phyloP scores from a whole-genome alignment of 2,329 filamentous ascomycete genomes.

The Ascochyta rabiei region DNA sequence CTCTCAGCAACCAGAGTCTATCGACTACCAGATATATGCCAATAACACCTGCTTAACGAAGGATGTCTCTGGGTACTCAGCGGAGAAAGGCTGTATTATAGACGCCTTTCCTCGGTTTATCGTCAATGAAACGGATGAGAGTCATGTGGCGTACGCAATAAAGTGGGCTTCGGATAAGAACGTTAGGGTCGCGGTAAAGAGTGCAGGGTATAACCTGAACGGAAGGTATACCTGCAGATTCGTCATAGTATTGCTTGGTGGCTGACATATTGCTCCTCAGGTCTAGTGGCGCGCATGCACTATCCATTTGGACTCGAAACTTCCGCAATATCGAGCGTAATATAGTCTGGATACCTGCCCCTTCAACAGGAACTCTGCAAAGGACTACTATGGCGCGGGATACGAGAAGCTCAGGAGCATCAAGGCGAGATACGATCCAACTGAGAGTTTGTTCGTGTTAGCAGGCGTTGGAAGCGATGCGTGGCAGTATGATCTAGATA shows the following conservation, averaged over 20 bases:
- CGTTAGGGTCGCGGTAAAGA: constrained; percentile 21
- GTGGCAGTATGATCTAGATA: constrained; percentile 32
- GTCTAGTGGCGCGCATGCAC: constrained; percentile 23
- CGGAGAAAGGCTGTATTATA: constrained; percentile 33
- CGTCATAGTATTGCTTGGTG: background rate
- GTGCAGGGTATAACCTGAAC: constrained; percentile 18
- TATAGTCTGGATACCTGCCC: constrained; percentile 10
- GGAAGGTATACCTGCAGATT: constrained; percentile 1
- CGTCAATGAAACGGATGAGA: constrained; percentile 41
- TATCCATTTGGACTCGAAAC: constrained; percentile 31
- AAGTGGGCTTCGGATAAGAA: constrained; percentile 27
- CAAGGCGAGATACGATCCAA: constrained; percentile 22
- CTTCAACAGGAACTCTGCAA: constrained; percentile 15
- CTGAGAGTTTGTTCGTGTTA: constrained; percentile 28
- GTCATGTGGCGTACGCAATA: constrained; percentile 36
- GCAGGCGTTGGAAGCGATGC: constrained; percentile 27
- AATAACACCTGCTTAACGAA: constrained; percentile 46
- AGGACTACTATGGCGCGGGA: constrained; percentile 20
- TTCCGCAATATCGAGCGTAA: constrained; percentile 14
- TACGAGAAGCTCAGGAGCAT: constrained; percentile 14
- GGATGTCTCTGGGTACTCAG: constrained; percentile 26
- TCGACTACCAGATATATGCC: constrained; percentile 37
- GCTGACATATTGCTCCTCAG: background rate
- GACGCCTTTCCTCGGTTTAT: constrained; percentile 43
- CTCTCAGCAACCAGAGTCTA: constrained; percentile 38